Conservation (phyloP, 1,139 yeast species). For the Candida dubliniensis region DNA sequence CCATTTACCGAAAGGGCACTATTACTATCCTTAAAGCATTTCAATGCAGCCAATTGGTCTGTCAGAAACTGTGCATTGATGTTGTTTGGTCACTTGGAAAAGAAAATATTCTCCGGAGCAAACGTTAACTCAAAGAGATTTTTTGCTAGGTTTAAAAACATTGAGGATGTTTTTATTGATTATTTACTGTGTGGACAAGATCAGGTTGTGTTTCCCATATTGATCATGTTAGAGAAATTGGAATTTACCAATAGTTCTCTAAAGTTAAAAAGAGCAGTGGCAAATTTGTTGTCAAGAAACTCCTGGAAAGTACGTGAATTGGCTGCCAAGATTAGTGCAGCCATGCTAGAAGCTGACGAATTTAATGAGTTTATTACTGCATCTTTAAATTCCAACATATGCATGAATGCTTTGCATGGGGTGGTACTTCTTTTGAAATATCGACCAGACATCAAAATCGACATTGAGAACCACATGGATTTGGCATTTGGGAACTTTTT, state of each 20-base stretch:
- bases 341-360: conserved; percentile 29
- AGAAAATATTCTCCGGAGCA: conserved; percentile 70
- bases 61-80: conserved; percentile 89
- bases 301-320: conserved; percentile 86
- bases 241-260: conserved; percentile 47
- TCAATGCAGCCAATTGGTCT: conserved; percentile 75
- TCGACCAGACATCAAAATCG: neutral
- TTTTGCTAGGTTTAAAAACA: conserved; percentile 55
- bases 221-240: conserved; percentile 68
- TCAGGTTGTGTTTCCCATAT: conserved; percentile 70
- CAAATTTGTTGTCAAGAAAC: conserved; percentile 30
- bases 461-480: neutral
- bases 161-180: conserved; percentile 7
- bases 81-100: conserved; percentile 83
- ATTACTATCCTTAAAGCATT: conserved; percentile 58
- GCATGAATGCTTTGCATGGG: conserved; percentile 11
- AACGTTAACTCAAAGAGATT: conserved; percentile 47
- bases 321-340: conserved; percentile 70
- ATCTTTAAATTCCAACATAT: conserved; percentile 16
- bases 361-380: conserved; percentile 23
- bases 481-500: conserved; percentile 4
- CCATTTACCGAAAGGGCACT: conserved; percentile 58
- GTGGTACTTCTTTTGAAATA: conserved; percentile 7
- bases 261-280: conserved; percentile 2
- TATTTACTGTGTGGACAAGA: conserved; percentile 21